A percentile compares a stretch with the other conserved stretches of the same genome.
Evolutionary conservation across 495 filamentous ascomycete species (phyloP).

Genomic region (Penicillium atrosanguineum): DNA sequence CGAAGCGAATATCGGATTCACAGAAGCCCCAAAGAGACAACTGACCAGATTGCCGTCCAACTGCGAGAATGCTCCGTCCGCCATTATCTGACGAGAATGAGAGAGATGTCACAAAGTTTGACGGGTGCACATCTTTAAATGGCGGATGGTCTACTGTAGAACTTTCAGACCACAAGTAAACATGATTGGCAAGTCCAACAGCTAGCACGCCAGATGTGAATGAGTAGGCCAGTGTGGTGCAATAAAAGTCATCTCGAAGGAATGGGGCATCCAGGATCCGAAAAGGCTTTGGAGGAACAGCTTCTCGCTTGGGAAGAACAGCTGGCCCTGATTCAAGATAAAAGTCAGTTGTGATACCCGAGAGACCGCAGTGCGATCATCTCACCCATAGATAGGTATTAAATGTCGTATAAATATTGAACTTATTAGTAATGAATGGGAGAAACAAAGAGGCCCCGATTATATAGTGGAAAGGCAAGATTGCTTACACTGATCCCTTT

Average conservation of each 20-base stretch:
- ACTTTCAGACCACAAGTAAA: slow-evolving; percentile 88
- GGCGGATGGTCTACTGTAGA: slow-evolving; percentile 51
- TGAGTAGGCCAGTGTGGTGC: slow-evolving; percentile 85
- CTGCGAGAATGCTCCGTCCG: slow-evolving; percentile 75
- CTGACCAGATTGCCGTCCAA: slow-evolving; percentile 71
- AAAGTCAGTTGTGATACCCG: slow-evolving; percentile 9
- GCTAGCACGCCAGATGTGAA: slow-evolving; percentile 70
- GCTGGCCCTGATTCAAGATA: slow-evolving; percentile 23
- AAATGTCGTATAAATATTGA: slow-evolving; percentile 7
- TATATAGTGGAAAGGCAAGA: background rate
- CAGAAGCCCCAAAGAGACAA: slow-evolving; percentile 60
- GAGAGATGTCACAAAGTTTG: slow-evolving; percentile 73
- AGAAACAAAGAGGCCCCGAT: background rate
- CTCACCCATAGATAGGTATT: slow-evolving; percentile 5
- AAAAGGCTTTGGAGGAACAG: slow-evolving; percentile 71
- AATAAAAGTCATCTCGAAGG: slow-evolving; percentile 93
- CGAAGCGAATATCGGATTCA: slow-evolving; percentile 65
- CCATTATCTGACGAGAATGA: slow-evolving; percentile 84
- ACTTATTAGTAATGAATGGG: slow-evolving; percentile 5
- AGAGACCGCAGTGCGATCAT: background rate
- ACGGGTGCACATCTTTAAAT: slow-evolving; percentile 35
- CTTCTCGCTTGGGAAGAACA: slow-evolving; percentile 11
- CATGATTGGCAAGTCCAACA: slow-evolving; percentile 74
- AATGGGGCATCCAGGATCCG: slow-evolving; percentile 86
- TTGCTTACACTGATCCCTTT: slow-evolving; percentile 48